Base-by-base conservation (phyloP, 2,329 filamentous ascomycete species). In the Ampelomyces quisqualis region DNA sequence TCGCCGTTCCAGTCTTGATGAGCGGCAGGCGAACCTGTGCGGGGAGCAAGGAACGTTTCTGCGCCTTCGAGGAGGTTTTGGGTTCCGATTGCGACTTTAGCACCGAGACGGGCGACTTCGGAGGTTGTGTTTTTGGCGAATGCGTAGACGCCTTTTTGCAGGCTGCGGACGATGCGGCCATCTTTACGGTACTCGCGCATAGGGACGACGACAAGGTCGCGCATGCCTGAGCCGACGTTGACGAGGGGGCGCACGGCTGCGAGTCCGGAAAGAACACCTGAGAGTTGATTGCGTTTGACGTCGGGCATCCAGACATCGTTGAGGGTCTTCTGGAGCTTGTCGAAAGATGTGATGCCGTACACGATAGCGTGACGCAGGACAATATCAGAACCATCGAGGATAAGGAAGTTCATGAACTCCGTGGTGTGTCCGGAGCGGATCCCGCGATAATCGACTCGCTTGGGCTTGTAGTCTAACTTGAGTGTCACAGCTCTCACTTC, bases 341-440 rank as follows among this genome's bases (percentile, higher is more conserved):
- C 90, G 55, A 97, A 96, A 0, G 93, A 93, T 6, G 83, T 83
- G 1, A 95, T 81, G 19, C 94, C 93, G 55, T 97, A 96, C 23
- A 97, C 82, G 54, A 98, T 97, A 18, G 88, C 86, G 64, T 91
- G 90, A 9, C 87, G 81, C 38, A 98, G 78, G 5, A 86, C 80
- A 77, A 98, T 86, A 46, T 91, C 84, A 2, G 93, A 84, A 51
- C 88, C 85, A 55, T 98, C 93, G 1, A 98, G 79, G 10, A 91
- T 87, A 51, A 98, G 79, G 64, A 98, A 96, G 67, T 98, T 98
- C 90, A 97, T 97, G 60, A 98, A 95, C 66, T 98, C 93, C 0
- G 89, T 95, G 0, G 93, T 97, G 53, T 88, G 89, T 2, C 93
- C 93, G 1, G 93, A 96, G 18, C 90, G 84, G 3, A 98, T 78